Conservation (phyloP, 2,329 filamentous ascomycete genomes). For the Ophiostoma sp. region DNA sequence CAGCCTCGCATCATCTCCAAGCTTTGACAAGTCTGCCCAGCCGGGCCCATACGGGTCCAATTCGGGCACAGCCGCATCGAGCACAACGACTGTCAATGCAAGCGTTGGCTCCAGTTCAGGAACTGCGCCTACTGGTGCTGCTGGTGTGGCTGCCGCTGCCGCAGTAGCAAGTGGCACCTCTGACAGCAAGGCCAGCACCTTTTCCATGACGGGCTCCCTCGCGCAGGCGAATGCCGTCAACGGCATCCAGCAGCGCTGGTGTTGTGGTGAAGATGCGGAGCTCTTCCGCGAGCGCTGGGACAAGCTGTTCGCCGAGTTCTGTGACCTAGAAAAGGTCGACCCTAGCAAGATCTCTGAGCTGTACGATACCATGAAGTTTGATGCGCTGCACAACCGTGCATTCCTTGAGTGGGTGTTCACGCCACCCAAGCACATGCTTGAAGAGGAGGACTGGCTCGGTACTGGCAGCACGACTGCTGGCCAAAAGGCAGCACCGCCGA, state of each 20-base stretch:
- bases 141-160: not conserved
- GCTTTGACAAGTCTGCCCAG: constrained; percentile 10
- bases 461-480: constrained; percentile 15
- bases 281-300: constrained; percentile 97
- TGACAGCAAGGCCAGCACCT: constrained; percentile 33
- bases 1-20: not conserved
- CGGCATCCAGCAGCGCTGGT: constrained; percentile 86
- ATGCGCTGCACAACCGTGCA: constrained; percentile 90
- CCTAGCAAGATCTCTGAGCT: constrained; percentile 98
- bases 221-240: constrained; percentile 57
- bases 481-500: not conserved
- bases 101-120: not conserved
- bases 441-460: constrained; percentile 50
- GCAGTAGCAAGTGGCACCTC: not conserved
- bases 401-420: constrained; percentile 98
- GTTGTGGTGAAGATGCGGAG: constrained; percentile 88
- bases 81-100: not conserved
- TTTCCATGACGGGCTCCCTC: constrained; percentile 37
- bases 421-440: constrained; percentile 70
- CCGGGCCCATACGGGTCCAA: constrained; percentile 3
- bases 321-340: constrained; percentile 94
- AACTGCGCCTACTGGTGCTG: not conserved
- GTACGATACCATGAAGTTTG: constrained; percentile 99
- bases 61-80: not conserved
- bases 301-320: constrained; percentile 95